Evolutionary conservation across 1,284 basidiomycete genomes (phyloP), one percentile per base, ranked within the genome.

Genomic region (Cryptococcus sp.): DNA sequence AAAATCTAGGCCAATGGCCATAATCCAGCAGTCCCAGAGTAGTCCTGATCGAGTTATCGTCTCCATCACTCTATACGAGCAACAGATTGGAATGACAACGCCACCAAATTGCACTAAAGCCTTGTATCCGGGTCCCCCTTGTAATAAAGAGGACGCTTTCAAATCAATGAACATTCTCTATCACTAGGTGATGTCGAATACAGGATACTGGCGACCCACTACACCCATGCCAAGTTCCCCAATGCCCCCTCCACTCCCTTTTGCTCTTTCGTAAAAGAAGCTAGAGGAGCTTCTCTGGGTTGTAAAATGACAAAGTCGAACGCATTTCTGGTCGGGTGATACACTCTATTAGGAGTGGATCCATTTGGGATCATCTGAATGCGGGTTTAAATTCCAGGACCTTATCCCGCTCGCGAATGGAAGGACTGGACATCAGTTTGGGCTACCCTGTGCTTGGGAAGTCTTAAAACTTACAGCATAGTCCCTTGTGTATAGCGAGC

Each of bases 31-130:
- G 72, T 59, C 71, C 70, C 73, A 76, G 74, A 76, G 73, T 74
- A 76, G 74, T 76, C 74, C 74, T 76, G 74, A 76, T 76, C 72
- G 74, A 75, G 74, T 76, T 76, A 69, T 72, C 71, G 60, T 60
- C 57, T 50, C 54, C 42, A 25, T 48, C 48, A 14, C 16, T 18
- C 37, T 31, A 28, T 48, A 50, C 22, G 52, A 49, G 19, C 23
- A 39, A 53, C 24, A 51, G 39, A 47, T 53, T 50, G 41, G 36
- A 46, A 45, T 18, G 52, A 61, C 56, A 62, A 72, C 69, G 74
- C 73, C 74, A 75, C 74, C 69, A 76, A 76, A 76, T 76, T 76
- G 73, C 74, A 76, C 74, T 76, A 70, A 76, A 76, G 73, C 70
- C 71, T 66, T 56, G 62, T 60, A 45, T 53, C 56, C 48, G 60